Percentiles rank a stretch among this genome's conserved stretches.
These are phyloP conservation scores for Cadophora sp. DNA, from an alignment of 2,329 filamentous ascomycete genomes.

Conservation along the genomic window DNA sequence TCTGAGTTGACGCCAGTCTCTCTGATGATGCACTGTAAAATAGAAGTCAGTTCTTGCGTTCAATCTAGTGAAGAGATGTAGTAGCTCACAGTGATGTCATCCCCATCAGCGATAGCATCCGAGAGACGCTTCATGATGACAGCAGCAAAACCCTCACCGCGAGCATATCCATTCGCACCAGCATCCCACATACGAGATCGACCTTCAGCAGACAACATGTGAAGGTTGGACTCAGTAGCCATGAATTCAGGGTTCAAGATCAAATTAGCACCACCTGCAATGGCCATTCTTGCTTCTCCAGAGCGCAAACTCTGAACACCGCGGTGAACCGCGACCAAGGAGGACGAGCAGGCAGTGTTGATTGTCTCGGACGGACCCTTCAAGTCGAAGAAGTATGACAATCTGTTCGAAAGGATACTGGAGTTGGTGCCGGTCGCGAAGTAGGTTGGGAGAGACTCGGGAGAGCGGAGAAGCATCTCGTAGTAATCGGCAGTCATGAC, in stretches of 20 bases:
- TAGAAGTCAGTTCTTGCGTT: neutral
- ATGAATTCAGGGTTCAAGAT: slow-evolving; percentile 27
- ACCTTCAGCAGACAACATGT: slow-evolving; percentile 42
- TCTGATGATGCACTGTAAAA: slow-evolving; percentile 55
- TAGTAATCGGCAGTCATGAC: slow-evolving; percentile 37
- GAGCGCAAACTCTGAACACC: slow-evolving; percentile 33
- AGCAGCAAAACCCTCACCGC: slow-evolving; percentile 61
- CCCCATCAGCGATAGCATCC: slow-evolving; percentile 58
- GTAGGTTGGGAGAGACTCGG: slow-evolving; percentile 35
- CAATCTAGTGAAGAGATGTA: neutral
- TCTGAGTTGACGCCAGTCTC: slow-evolving; percentile 56
- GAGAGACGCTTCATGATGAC: slow-evolving; percentile 64
- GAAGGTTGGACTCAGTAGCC: slow-evolving; percentile 49
- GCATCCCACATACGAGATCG: slow-evolving; percentile 50
- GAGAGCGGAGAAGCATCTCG: slow-evolving; percentile 23
- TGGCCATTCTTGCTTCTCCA: slow-evolving; percentile 28
- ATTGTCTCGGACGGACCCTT: slow-evolving; percentile 47
- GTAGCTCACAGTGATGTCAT: slow-evolving; percentile 54
- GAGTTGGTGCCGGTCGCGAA: slow-evolving; percentile 44
- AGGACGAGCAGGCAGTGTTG: slow-evolving; percentile 50
- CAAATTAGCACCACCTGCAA: slow-evolving; percentile 36
- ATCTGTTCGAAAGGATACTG: slow-evolving; percentile 48
- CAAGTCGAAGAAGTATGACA: slow-evolving; percentile 51
- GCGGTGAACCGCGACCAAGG: slow-evolving; percentile 46
- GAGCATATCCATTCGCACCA: slow-evolving; percentile 34